These are phyloP conservation scores for Phialemonium atrogriseum DNA, from an alignment of 2,329 filamentous ascomycete species.

Conservation along the genomic window DNA sequence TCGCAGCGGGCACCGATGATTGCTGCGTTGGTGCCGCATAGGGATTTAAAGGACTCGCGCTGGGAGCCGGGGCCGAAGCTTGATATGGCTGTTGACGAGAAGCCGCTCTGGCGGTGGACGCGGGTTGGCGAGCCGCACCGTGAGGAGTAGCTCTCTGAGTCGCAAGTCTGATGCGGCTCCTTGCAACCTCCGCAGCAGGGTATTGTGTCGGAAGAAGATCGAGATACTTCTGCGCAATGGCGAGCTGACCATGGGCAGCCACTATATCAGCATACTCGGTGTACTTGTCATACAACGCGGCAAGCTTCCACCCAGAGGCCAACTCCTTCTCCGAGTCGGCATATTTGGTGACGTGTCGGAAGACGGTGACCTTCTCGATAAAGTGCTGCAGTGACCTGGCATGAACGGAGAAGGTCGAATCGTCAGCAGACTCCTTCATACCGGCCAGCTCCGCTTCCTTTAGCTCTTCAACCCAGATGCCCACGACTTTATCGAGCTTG, in stretches of 20 bases:
- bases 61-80: slow-evolving; percentile 23
- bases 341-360: slow-evolving; percentile 90
- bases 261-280: slow-evolving; percentile 95
- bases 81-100: slow-evolving; percentile 11
- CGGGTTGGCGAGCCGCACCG: slow-evolving; percentile 23
- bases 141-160: slow-evolving; percentile 43
- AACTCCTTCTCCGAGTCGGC: slow-evolving; percentile 66
- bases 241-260: slow-evolving; percentile 79
- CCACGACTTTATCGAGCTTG: slow-evolving; percentile 93
- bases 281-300: slow-evolving; percentile 86
- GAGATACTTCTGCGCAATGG: slow-evolving; percentile 84
- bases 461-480: slow-evolving; percentile 87
- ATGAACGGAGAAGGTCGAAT: slow-evolving; percentile 86
- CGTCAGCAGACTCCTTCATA: slow-evolving; percentile 58
- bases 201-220: slow-evolving; percentile 77
- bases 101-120: slow-evolving; percentile 14
- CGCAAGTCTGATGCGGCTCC: slow-evolving; percentile 77
- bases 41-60: slow-evolving; percentile 19
- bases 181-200: slow-evolving; percentile 77
- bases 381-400: slow-evolving; percentile 83
- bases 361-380: slow-evolving; percentile 93
- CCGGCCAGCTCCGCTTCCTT: slow-evolving; percentile 73
- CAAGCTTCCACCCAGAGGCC: slow-evolving; percentile 79
- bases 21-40: slow-evolving; percentile 21
- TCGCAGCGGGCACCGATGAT: slow-evolving; percentile 12